Evolutionary conservation across 805 yeast genomes (phyloP), one percentile per base, ranked within the genome.

Genomic region (Yarrowia porcina): DNA sequence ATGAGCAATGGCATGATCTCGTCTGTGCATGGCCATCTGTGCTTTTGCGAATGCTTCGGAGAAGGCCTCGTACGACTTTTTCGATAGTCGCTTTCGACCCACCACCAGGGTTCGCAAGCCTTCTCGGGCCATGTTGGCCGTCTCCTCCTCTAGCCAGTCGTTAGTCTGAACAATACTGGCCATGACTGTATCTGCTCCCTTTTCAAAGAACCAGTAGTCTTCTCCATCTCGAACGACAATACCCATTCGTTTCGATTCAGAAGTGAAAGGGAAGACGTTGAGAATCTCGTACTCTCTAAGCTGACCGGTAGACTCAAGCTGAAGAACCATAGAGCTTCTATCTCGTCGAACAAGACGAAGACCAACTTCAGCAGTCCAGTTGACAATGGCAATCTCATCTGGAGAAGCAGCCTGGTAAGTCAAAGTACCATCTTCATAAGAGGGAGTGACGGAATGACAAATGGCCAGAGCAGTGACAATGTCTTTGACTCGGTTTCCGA

Each of bases 121-220:
- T 76, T 94, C 99, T 66, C 99, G 85, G 0, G 99, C 98, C 97
- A 94, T 91, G 70, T 94, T 94, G 18, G 91, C 87, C 0, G 97
- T 90, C 74, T 94, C 99, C 76, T 94, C 99, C 64, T 96, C 99
- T 25, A 94, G 76, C 99, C 99, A 94, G 72, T 93, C 98, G 71
- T 87, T 91, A 39, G 81, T 81, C 68, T 84, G 87, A 12, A 94
- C 98, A 65, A 93, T 89, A 23, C 78, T 80, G 15, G 83, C 74
- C 97, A 94, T 94, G 6, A 91, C 97, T 0, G 96, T 86, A 73
- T 94, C 99, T 2, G 99, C 99, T 66, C 99, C 99, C 72, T 94
- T 94, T 70, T 89, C 83, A 72, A 88, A 77, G 72, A 96, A 94
- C 92, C 92, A 89, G 27, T 84, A 74, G 67, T 90, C 97, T 61